A percentile compares a stretch with the other conserved stretches of the same genome.
These are phyloP conservation scores for Garcia nutans DNA, from an alignment of 345 rosid species.

Conservation along the genomic window DNA sequence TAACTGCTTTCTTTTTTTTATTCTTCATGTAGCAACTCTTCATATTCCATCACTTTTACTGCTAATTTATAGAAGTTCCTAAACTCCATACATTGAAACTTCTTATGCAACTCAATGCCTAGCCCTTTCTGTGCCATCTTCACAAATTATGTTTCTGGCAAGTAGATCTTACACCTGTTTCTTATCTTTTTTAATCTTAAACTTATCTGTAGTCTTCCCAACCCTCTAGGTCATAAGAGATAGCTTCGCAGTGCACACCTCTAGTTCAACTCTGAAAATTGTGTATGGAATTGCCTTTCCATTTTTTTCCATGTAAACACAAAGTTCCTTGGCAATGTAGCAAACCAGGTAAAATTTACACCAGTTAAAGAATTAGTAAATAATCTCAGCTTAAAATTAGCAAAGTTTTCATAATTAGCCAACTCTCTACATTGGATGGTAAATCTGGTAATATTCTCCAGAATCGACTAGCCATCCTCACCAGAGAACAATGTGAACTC, in stretches of 20 bases:
- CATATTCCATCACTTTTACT: background rate
- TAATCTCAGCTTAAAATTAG: background rate
- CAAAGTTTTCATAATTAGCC: background rate
- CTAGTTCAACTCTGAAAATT: background rate
- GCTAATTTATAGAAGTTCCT: background rate
- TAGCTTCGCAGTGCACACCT: background rate
- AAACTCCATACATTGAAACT: background rate
- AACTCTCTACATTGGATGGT: background rate
- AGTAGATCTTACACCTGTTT: no score
- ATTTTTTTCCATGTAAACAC: background rate
- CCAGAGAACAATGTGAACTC: background rate
- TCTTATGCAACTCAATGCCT: background rate
- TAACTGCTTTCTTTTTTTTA: no score
- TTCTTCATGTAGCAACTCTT: background rate
- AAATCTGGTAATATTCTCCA: background rate
- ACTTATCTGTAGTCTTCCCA: background rate
- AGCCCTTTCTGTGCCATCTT: background rate
- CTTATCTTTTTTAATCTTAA: background rate
- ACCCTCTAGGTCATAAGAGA: background rate
- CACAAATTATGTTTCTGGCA: background rate
- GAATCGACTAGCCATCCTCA: background rate
- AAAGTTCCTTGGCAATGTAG: background rate
- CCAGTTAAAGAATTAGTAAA: background rate
- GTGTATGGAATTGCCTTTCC: background rate
- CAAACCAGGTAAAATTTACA: background rate